Base-by-base conservation (phyloP, 805 yeast genomes). In the Lipomyces sp. region DNA sequence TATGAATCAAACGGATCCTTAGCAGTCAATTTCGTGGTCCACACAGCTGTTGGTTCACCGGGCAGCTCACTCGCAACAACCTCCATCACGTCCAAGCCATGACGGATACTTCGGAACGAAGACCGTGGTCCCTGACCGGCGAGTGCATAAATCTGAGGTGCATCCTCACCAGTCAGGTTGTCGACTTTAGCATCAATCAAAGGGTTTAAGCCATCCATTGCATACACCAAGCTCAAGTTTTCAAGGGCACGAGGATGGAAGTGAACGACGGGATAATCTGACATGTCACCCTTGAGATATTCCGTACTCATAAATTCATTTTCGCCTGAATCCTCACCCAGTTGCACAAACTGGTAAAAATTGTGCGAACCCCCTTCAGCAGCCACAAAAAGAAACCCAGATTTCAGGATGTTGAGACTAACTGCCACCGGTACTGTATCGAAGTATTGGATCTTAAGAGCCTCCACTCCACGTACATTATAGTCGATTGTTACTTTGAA, bases 21-120 rank as follows among this genome's bases (percentile, higher is more conserved):
- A 1, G 76, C 69, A 2, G 77, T 73, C 3, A 83, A 73, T 70
- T 83, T 85, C 2, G 90, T 82, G 0, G 96, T 86, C 84, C 88
- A 90, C 0, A 92, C 83, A 2, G 80, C 79, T 2, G 83, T 80
- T 0, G 97, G 86, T 1, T 78, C 76, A 1, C 85, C 82, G 0
- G 97, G 97, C 11, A 93, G 79, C 3, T 89, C 91, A 4, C 97
- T 87, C 3, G 89, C 82, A 0, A 90, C 97, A 11, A 92, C 76
- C 58, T 84, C 88, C 2, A 84, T 78, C 1, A 86, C 83, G 1
- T 86, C 80, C 1, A 89, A 77, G 11, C 94, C 95, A 72, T 87
- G 83, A 62, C 79, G 81, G 45, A 85, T 73, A 1, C 81, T 72
- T 64, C 82, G 83, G 48, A 90, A 67, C 5, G 84, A 74, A 0